A percentile compares a stretch with the other conserved stretches of the same genome.
Evolutionary conservation across 1,284 basidiomycete genomes (phyloP).

Genomic region (Sporisorium exsertum): DNA sequence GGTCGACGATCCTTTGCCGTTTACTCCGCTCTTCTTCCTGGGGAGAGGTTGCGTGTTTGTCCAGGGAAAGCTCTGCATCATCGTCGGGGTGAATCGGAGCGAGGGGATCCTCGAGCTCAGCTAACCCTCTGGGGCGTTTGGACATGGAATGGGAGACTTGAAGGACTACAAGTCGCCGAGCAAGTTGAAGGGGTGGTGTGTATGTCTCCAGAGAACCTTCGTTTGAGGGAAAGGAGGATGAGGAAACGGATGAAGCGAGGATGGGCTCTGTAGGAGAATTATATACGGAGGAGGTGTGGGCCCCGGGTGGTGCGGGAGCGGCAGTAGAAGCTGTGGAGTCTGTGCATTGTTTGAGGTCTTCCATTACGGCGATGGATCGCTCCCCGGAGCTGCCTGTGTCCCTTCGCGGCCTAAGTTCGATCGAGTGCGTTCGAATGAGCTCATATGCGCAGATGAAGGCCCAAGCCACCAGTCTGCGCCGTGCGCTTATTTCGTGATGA

Average conservation of each 20-base stretch:
- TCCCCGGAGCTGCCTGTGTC: too few relatives aligned
- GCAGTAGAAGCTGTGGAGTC: neutral
- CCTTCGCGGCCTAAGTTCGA: neutral
- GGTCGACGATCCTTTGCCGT: conserved; percentile 19
- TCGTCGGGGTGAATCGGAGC: neutral
- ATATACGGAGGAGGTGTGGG: neutral
- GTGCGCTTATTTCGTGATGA: neutral
- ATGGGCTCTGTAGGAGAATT: neutral
- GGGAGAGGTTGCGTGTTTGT: neutral
- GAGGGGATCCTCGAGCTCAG: neutral
- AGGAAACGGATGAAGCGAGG: neutral
- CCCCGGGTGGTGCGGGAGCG: conserved; percentile 4
- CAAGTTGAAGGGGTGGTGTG: neutral
- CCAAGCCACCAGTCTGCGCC: neutral
- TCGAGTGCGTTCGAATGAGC: neutral
- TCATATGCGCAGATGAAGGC: conserved; percentile 4
- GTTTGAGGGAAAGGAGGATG: neutral
- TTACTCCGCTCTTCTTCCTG: conserved; percentile 12
- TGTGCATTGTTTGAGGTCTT: neutral
- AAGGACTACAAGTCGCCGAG: neutral
- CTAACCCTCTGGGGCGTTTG: conserved; percentile 14
- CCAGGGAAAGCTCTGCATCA: neutral
- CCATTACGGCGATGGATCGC: too few relatives aligned
- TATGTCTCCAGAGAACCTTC: neutral
- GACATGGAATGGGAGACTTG: conserved; percentile 14